Evolutionary conservation across 1,284 basidiomycete genomes (phyloP), one percentile per base, ranked within the genome.

Genomic region (Apiotrichum porosum): DNA sequence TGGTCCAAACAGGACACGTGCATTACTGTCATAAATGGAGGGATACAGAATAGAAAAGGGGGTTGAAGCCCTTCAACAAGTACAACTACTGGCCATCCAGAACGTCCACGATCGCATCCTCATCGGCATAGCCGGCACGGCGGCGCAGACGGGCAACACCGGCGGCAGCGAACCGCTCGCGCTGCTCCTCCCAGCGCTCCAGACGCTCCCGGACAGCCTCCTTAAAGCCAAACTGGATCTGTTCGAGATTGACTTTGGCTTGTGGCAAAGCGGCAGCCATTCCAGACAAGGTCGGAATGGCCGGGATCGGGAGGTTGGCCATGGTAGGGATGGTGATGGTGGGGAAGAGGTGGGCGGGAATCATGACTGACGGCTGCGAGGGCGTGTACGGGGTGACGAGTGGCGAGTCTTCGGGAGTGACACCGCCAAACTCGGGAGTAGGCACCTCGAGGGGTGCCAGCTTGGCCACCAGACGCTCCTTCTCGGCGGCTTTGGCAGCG

Each of bases 371-470:
- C 4, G 54, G 56, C 31, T 51, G 51, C 2, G 47, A 49, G 1
- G 69, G 65, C 15, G 69, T 69, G 47, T 59, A 56, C 13, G 68
- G 70, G 8, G 70, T 72, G 34, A 68, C 47, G 44, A 72, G 54
- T 1, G 68, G 70, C 14, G 65, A 63, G 34, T 68, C 66, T 30
- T 69, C 65, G 3, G 67, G 67, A 3, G 69, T 62, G 1, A 18
- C 30, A 6, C 47, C 44, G 19, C 49, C 59, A 12, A 45, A 19
- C 10, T 42, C 47, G 6, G 47, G 42, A 9, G 42, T 46, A 2
- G 23, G 24, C 18, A 38, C 31, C 18, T 41, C 42, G 33, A 42
- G 38, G 18, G 9, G 32, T 32, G 1, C 35, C 4, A 15, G 30
- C 22, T 41, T 35, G 18, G 30, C 42, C 1, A 30, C 44, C 26